Evolutionary conservation across 2,329 filamentous ascomycete species (phyloP), one percentile per base, ranked within the genome.

Genomic region (Hypoxylon sp.): DNA sequence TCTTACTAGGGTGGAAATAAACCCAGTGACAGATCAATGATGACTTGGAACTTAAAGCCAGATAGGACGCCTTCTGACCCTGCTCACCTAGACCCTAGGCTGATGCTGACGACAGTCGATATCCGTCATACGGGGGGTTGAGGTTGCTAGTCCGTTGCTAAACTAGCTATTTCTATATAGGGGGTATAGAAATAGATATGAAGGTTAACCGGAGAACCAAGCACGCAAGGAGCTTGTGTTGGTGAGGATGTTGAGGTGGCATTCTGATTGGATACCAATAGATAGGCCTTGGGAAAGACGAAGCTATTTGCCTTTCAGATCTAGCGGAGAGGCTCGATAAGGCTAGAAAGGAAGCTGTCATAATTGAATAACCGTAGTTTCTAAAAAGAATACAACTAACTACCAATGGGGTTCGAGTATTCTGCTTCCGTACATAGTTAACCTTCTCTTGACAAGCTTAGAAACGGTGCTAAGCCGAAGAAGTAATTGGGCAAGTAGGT

Each of bases 51-150:
- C 24, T 56, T 42, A 35, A 63, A 63, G 50, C 60, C 56, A 59
- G 42, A 59, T 39, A 64, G 29, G 19, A 48, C 44, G 37, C 53
- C 50, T 46, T 64, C 57, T 58, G 47, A 54, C 70, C 53, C 50
- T 56, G 44, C 35, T 65, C 60, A 54, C 55, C 55, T 51, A 63
- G 37, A 48, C 39, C 48, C 51, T 42, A 44, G 55, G 68, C 68
- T 67, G 68, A 61, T 67, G 70, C 70, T 71, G 70, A 71, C 68
- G 68, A 67, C 56, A 54, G 57, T 63, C 59, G 33, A 58, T 58
- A 57, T n/a, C 58, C 50, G 35, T 60, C 63, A 65, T 67, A 29
- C 60, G 50, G 42, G 57, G 52, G 44, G 44, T 52, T 57, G 26
- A 31, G 29, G 22, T 63, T 51, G 37, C 37, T 48, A 44, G 62